A percentile compares a stretch with the other conserved stretches of the same genome.
These are phyloP conservation scores for Globisporangium paroecandrum DNA, from an alignment of 352 stramenopile genomes.

Conservation along the genomic window DNA sequence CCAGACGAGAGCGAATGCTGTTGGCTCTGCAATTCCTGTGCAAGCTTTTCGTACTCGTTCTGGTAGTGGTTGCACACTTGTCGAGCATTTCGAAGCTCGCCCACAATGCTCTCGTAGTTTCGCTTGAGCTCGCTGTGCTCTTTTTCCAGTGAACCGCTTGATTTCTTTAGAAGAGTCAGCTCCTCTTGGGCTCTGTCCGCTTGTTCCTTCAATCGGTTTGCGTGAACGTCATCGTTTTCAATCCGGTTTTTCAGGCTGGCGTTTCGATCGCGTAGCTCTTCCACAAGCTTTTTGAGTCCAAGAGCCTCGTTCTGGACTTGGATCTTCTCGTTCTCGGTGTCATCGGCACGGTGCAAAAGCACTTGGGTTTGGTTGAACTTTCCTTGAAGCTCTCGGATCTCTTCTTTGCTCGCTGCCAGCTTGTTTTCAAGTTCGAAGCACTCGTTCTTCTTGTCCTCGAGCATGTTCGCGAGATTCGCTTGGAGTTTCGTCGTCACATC, in stretches of 20 bases:
- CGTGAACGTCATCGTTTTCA: constrained; percentile 42
- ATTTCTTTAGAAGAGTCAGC: constrained; percentile 27
- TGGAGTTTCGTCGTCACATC: constrained; percentile 35
- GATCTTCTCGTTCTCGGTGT: constrained; percentile 66
- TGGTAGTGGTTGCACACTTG: constrained; percentile 70
- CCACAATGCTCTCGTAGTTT: constrained; percentile 49
- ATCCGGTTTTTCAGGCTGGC: constrained; percentile 48
- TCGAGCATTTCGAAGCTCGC: constrained; percentile 55
- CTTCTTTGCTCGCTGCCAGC: constrained; percentile 43
- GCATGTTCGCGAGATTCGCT: constrained; percentile 34
- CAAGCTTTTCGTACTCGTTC: constrained; percentile 70
- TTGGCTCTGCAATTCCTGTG: constrained; percentile 53
- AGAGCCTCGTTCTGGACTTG: constrained; percentile 59
- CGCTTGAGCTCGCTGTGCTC: constrained; percentile 47
- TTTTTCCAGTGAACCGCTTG: constrained; percentile 39
- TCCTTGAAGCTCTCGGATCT: constrained; percentile 38
- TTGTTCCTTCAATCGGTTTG: constrained; percentile 48
- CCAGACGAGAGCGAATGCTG: constrained; percentile 59
- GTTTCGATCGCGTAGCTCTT: constrained; percentile 69
- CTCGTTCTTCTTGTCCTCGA: constrained; percentile 60
- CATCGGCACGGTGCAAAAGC: constrained; percentile 42
- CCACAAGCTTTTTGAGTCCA: constrained; percentile 46
- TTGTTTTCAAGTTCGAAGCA: constrained; percentile 35
- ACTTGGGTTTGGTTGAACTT: constrained; percentile 37
- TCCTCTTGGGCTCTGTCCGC: constrained; percentile 48